Evolutionary conservation across 805 yeast species (phyloP).

Genomic region (Metschnikowia picachoensis): DNA sequence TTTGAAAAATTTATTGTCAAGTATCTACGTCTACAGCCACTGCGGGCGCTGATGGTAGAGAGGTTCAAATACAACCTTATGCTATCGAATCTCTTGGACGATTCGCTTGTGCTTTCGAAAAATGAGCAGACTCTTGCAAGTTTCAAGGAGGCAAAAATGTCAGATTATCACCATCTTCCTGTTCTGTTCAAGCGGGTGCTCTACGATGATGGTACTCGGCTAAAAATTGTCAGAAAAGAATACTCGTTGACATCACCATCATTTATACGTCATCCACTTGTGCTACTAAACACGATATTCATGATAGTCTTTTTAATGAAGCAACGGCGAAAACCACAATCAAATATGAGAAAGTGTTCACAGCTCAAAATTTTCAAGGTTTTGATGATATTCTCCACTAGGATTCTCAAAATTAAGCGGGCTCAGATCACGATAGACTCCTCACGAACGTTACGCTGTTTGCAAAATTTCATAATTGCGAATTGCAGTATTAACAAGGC

Average conservation of each 20-base stretch:
- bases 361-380: constrained; percentile 28
- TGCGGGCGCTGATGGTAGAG: constrained; percentile 31
- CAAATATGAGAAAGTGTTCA: constrained; percentile 8
- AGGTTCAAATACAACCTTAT: constrained; percentile 39
- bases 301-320: constrained; percentile 30
- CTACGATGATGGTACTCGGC: constrained; percentile 23
- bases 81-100: constrained; percentile 37
- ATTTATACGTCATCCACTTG: constrained; percentile 1
- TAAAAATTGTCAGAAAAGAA: constrained; percentile 13
- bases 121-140: constrained; percentile 31
- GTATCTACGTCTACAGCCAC: constrained; percentile 21
- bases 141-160: constrained; percentile 7
- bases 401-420: constrained; percentile 25
- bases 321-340: constrained; percentile 9
- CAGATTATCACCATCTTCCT: constrained; percentile 4
- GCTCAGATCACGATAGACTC: constrained; percentile 23
- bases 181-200: constrained; percentile 3
- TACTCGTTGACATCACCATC: constrained; percentile 18
- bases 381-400: constrained; percentile 27
- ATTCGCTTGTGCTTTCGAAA: constrained; percentile 39
- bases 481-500: constrained; percentile 37
- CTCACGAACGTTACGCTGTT: constrained; percentile 20
- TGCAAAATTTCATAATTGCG: constrained; percentile 28
- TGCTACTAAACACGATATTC: constrained; percentile 21
- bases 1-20: constrained; percentile 23